A percentile compares a stretch with the other conserved stretches of the same genome.
These are phyloP conservation scores for Rhododendron ovatum DNA, from an alignment of 148 eudicot genomes.

Conservation along the genomic window DNA sequence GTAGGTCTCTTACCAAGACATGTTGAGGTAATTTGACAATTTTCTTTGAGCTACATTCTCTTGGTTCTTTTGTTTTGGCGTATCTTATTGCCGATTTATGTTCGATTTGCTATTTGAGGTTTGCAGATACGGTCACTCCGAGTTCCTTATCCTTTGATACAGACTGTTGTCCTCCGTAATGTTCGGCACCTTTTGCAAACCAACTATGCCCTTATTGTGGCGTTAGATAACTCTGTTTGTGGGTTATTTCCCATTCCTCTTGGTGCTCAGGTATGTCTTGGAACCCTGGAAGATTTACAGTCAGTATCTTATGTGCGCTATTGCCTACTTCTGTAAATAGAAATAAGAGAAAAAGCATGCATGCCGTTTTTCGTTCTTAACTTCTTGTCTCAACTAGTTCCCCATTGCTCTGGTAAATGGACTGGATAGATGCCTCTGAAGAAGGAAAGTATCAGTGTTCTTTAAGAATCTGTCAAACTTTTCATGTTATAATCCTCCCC, in stretches of 20 bases:
- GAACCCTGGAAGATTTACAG: background rate
- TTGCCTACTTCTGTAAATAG: background rate
- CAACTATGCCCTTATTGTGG: conserved; percentile 50
- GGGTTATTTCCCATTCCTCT: conserved; percentile 95
- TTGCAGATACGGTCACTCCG: conserved; percentile 94
- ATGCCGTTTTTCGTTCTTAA: background rate
- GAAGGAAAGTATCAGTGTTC: background rate
- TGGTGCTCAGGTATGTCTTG: conserved; percentile 84
- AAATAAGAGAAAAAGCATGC: background rate
- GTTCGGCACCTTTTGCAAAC: conserved; percentile 66
- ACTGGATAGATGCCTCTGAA: background rate
- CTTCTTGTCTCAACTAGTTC: background rate
- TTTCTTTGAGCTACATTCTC: background rate
- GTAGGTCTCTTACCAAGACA: conserved; percentile 90
- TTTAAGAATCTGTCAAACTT: background rate
- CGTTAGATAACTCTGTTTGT: conserved; percentile 72
- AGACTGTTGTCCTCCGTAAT: conserved; percentile 84
- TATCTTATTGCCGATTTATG: background rate
- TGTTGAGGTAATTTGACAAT: conserved; percentile 59
- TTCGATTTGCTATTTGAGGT: conserved; percentile 19
- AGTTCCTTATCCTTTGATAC: conserved; percentile 88
- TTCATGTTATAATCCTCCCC: background rate
- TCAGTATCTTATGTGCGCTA: background rate
- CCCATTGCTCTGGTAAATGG: background rate
- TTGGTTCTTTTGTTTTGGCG: background rate